phyloP scores from a whole-genome alignment of 164 flowering plant genomes.

The Protea cynaroides region DNA sequence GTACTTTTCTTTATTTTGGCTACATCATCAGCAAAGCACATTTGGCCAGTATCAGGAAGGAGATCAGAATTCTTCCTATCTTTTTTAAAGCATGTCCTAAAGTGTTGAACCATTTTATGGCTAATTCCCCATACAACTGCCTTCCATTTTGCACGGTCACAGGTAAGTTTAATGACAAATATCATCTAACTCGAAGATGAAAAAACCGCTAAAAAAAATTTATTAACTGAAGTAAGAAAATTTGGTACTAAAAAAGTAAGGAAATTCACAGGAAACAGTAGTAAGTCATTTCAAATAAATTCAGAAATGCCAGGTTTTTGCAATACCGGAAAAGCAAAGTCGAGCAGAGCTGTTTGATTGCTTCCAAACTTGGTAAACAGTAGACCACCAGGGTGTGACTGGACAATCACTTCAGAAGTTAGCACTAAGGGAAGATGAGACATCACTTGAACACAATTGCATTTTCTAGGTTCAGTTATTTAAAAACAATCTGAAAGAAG shows the following conservation, averaged over 20 bases:
- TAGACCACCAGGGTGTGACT: slow-evolving; percentile 5
- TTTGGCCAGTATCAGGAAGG: slow-evolving; percentile 45
- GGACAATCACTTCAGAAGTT: background rate
- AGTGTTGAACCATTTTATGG: too few species aligned
- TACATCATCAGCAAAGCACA: too few species aligned
- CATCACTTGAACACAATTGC: background rate
- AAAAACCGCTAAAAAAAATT: background rate
- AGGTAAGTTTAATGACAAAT: background rate
- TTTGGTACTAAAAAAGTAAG: background rate
- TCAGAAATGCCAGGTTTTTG: background rate
- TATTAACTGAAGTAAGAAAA: background rate
- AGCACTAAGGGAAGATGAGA: background rate
- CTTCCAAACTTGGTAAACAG: slow-evolving; percentile 48
- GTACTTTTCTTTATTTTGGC: too few species aligned
- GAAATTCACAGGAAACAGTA: background rate
- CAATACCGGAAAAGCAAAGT: slow-evolving; percentile 60
- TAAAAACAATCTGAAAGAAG: background rate
- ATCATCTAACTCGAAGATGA: too few species aligned
- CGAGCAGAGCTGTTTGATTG: slow-evolving; percentile 63
- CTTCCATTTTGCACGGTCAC: too few species aligned
- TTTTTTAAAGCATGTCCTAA: too few species aligned
- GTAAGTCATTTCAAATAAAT: background rate
- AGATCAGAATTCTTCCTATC: background rate
- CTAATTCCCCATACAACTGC: too few species aligned
- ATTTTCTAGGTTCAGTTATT: background rate